Percentiles rank a stretch among this genome's conserved stretches.
Evolutionary conservation across 139 green algal species (phyloP).

Genomic region (Tetraselmis chui): DNA sequence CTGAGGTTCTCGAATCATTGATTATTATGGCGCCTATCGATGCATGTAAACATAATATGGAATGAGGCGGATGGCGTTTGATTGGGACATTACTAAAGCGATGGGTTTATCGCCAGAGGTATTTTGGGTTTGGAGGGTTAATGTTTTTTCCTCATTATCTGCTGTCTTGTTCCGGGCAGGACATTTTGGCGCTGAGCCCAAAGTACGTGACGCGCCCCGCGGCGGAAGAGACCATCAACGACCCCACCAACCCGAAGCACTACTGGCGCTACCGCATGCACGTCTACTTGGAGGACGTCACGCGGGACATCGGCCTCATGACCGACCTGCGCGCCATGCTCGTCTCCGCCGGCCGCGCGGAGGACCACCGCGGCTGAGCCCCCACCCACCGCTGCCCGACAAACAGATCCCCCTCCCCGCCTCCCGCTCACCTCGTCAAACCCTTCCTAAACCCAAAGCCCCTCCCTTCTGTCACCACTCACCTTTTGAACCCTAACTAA

Average conservation of each 20-base stretch:
- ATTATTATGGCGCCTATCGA: too few relatives aligned
- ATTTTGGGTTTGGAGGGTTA: neutral
- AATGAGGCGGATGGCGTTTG: neutral
- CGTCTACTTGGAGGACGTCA: slow-evolving; percentile 46
- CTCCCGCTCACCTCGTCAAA: too few relatives aligned
- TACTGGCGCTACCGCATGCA: slow-evolving; percentile 83
- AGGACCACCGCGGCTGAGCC: too few relatives aligned
- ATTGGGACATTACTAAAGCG: neutral
- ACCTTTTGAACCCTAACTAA: too few relatives aligned
- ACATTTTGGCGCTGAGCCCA: slow-evolving; percentile 20
- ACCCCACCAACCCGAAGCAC: slow-evolving; percentile 86
- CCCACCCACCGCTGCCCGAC: too few relatives aligned
- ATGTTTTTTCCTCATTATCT: slow-evolving; percentile 2
- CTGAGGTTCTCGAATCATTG: too few relatives aligned
- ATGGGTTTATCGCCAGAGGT: neutral
- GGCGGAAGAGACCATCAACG: slow-evolving; percentile 90
- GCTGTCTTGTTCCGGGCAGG: slow-evolving; percentile 5
- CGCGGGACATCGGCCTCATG: slow-evolving; percentile 21
- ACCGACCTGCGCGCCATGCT: neutral
- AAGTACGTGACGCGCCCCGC: slow-evolving; percentile 42
- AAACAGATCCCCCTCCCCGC: too few relatives aligned
- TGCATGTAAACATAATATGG: too few relatives aligned
- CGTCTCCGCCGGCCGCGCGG: neutral
- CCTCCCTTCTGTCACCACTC: too few relatives aligned
- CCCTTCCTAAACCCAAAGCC: too few relatives aligned